Evolutionary conservation across 2,329 filamentous ascomycete genomes (phyloP).

Genomic region (Fusarium hainanense): DNA sequence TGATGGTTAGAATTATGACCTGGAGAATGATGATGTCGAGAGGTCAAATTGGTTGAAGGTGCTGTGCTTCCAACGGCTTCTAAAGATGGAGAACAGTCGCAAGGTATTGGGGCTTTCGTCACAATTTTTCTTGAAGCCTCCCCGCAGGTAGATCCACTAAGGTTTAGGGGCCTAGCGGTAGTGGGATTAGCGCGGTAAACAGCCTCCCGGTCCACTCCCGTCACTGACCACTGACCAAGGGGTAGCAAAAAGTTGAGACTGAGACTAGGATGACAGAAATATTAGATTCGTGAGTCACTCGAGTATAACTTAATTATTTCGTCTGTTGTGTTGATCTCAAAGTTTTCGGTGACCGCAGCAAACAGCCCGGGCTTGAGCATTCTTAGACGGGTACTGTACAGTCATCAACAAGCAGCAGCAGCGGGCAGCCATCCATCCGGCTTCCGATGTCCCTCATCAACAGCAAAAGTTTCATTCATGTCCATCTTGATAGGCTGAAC

Average conservation of each 20-base stretch:
- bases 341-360: not conserved
- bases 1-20: slow-evolving; percentile 9
- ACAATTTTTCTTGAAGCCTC: slow-evolving; percentile 48
- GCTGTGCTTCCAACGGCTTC: slow-evolving; percentile 43
- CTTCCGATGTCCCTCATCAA: slow-evolving; percentile 21
- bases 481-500: not conserved
- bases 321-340: not conserved
- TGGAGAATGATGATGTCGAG: slow-evolving; percentile 41
- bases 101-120: slow-evolving; percentile 46
- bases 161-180: slow-evolving; percentile 22
- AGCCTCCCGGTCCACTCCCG: slow-evolving; percentile 7
- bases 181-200: slow-evolving; percentile 29
- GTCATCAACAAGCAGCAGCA: slow-evolving; percentile 17
- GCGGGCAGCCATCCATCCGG: slow-evolving; percentile 23
- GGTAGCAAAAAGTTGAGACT: not conserved
- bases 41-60: slow-evolving; percentile 11
- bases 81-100: slow-evolving; percentile 35
- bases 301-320: not conserved
- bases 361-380: slow-evolving; percentile 6
- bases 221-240: slow-evolving; percentile 4
- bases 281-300: not conserved
- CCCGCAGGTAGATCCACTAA: slow-evolving; percentile 41
- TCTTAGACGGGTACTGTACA: not conserved
- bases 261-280: not conserved
- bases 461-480: not conserved